Base-by-base conservation (phyloP, 495 filamentous ascomycete species). In the Usnea hakonensis region DNA sequence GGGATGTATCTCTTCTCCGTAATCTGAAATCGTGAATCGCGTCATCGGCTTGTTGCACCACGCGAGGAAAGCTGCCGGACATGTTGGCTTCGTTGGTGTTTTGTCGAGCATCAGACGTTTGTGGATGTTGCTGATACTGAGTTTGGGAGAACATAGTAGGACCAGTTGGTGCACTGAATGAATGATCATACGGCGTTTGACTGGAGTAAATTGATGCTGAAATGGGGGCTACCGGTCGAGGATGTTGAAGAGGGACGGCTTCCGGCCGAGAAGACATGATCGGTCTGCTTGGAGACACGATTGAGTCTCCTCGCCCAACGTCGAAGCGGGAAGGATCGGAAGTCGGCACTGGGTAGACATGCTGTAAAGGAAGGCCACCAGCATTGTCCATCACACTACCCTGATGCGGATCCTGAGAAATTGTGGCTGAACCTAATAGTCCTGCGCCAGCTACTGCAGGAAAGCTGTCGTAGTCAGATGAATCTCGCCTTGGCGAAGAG, bases 261-360 rank as follows among this genome's bases (percentile, higher is more conserved):
- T 74, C 64, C 8, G 75, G 78, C 58, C 75, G 83, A 70, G 48
- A 52, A 19, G 48, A 32, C 28, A 32, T 32, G 26, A 16, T 28
- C 26, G 48, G 48, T 28, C 48, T 52, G 4, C 76, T 80, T 58
- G 65, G 69, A 58, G 78, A 75, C n/a, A 76, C 74, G 46, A 74
- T 71, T 19, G 85, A 80, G 54, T 76, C 77, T 21, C 79, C 71
- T 13, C 71, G 69, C 28, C 70, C 73, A 62, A 75, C 80, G 57
- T 87, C 85, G 65, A 83, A 87, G 44, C 76, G 79, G 36, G 74
- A 74, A 5, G 82, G 82, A 67, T 89, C 87, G 14, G 78, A 78
- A 26, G 84, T 88, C 32, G 85, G 78, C 41, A 86, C 67, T 11
- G 87, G 84, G 74, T 77, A 71, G 69, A 81, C 74, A 46, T 79